Conservation (phyloP, 129 eudicot genomes). For the Oenanthe sinensis region DNA sequence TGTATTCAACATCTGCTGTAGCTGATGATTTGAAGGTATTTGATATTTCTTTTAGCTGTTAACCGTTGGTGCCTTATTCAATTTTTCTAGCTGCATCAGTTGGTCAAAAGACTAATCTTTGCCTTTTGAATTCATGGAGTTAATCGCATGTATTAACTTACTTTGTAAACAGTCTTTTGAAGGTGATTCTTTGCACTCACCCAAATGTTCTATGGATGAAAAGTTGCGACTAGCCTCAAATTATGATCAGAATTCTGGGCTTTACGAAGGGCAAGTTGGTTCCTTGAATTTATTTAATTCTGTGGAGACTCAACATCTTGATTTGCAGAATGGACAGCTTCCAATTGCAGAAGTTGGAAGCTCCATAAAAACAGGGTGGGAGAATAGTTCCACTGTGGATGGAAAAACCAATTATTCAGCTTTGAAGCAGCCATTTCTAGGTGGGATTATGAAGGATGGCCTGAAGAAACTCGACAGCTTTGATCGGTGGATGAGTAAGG, state of each 20-base stretch:
- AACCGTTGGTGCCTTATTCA: not conserved
- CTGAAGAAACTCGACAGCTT: conserved; percentile 93
- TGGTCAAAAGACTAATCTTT: not conserved
- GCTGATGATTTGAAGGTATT: not conserved
- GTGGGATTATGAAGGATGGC: conserved; percentile 58
- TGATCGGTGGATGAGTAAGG: conserved; percentile 91
- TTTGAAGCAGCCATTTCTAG: conserved; percentile 52
- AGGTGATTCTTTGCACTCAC: conserved; percentile 17
- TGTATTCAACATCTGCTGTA: not conserved
- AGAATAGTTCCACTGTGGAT: conserved; percentile 24
- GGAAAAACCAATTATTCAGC: conserved; percentile 33
- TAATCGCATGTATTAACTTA: conserved; percentile 1
- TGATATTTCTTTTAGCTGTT: not conserved
- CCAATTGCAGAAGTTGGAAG: conserved; percentile 29
- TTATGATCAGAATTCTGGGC: conserved; percentile 31
- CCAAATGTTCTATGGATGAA: conserved; percentile 32
- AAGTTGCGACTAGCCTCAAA: conserved; percentile 30
- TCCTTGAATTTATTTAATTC: conserved; percentile 28
- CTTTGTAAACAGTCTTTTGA: conserved; percentile 28
- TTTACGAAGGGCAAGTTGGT: conserved; percentile 32
- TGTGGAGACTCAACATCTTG: conserved; percentile 27
- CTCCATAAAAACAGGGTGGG: conserved; percentile 25
- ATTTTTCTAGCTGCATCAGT: not conserved
- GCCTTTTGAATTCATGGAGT: not conserved
- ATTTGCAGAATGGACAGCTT: conserved; percentile 24